Base-by-base conservation (phyloP, 345 rosid species). In the Sonneratia caseolaris region DNA sequence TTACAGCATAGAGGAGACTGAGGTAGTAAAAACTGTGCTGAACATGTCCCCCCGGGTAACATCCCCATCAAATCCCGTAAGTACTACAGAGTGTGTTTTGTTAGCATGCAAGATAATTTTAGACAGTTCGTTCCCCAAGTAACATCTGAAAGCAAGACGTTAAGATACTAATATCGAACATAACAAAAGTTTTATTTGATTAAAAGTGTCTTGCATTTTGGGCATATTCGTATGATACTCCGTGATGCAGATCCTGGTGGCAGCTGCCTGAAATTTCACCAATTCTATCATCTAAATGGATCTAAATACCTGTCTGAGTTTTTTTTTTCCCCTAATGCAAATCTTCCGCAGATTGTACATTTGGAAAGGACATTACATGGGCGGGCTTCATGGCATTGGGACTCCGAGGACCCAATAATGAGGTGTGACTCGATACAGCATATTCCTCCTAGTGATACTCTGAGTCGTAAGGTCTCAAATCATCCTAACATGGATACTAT, bases 11-110 rank as follows among this genome's bases (percentile, higher is more conserved):
- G 71, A 72, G n/a, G 83, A 78, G 68, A 75, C 47, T 65, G 80
- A 80, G 75, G 69, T 76, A 62, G 73, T 62, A 18, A 66, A 65
- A 42, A 75, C 66, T 27, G 55, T 79, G 48, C 65, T 76, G 22
- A 80, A 73, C 55, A 48, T 70, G 71, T 75, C 91, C 67, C 88
- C 94, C 42, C 79, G 78, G 72, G 62, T 80, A 59, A 73, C 84
- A 55, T 73, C 81, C 73, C 76, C 53, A 66, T 70, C 66, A 27
- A 73, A 81, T 74, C 78, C 81, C 69, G 97, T 91, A 79, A 82
- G 87, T 81, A 70, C 57, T 27, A 3, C 48, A 42, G 51, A 68
- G 19, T 57, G 64, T 6, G 12, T 59, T 24, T 59, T 21, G 32
- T 62, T 62, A 32, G 66, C 38, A 32, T 62, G 64, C 36, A 59